Evolutionary conservation across 768 basidiomycete species (phyloP), one percentile per base, ranked within the genome.

Genomic region (Tylopilus subfusipes): DNA sequence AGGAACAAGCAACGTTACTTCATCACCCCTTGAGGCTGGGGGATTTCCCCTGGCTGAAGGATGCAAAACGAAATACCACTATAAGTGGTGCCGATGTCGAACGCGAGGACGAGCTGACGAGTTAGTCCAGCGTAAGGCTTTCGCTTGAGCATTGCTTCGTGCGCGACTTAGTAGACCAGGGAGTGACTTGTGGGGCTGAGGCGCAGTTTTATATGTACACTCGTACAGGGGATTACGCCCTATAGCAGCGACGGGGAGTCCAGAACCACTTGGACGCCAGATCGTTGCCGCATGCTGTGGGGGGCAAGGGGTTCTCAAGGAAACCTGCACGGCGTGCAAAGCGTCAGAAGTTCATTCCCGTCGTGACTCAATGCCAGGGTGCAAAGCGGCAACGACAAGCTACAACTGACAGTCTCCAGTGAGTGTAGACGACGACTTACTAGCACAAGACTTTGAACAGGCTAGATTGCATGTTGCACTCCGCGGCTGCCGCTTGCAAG

Each of bases 71-170:
- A 71, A 14, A 75, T 60, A 2, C 69, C 74, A 43, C 69, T 70
- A 44, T 54, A 72, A 8, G 72, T 75, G 12, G 75, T 75, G 3
- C 75, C 73, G 13, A 76, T 52, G 39, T 75, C 75, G 22, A 76
- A 68, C 2, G 70, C 69, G 13, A 75, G 57, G 18, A 76, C 67
- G 7, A 76, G 63, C 49, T 70, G 68, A 46, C 56, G 63, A 5
- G 56, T 42, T 5, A 50, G 54, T 2, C 78, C 78, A 24, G 55
- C 31, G 54, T 73, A 79, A 8, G 66, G 62, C 14, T 69, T 48
- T 47, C 72, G 64, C 16, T 63, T 48, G 13, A 64, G 50, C 73
- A 73, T 72, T n/a, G 22, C 18, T n/a, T 42, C 11, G 19, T 46
- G 19, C 33, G 6, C 12, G 30, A 29, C 40, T 48, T n/a, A n/a